Evolutionary conservation across 495 filamentous ascomycete genomes (phyloP), one percentile per base, ranked within the genome.

Genomic region (Halenospora varia): DNA sequence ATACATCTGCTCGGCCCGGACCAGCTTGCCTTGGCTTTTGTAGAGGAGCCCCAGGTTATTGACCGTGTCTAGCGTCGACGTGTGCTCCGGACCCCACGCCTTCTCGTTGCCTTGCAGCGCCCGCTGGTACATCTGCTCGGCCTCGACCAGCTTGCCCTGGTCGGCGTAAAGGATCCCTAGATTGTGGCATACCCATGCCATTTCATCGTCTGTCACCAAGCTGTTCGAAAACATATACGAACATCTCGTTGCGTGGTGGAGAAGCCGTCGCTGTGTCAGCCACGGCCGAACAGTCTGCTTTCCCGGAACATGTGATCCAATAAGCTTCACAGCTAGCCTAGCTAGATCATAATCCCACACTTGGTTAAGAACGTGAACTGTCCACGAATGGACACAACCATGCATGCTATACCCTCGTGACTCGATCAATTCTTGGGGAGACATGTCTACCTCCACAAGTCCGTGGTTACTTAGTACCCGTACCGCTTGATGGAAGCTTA

Each of bases 321-420:
- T 53, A 61, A 55, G 64, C 17, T 57, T 51, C 23, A 68, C n/a
- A 29, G 66, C 66, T 24, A 70, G 1, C 29, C 51, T 55, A 19
- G 68, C 67, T 39, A 69, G 24, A 41, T 58, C 51, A 42, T 46
- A 40, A 55, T 68, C 60, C 62, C 64, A 65, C 20, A 47, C 58
- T 46, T 64, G 3, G 53, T 72, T 74, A 1, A 74, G 48, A 40
- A 68, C 61, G 53, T 66, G 59, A 40, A 69, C 48, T 45, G 65
- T 70, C 72, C 70, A 75, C n/a, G 69, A 64, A 54, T 75, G 71
- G 55, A 73, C 66, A 46, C 70, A 73, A 19, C 64, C 57, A 62
- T 74, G 71, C 45, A 74, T 66, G 25, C 71, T 67, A 67, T 73
- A 74, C 29, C 70, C 69, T 52, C 50, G 10, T 23, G 67, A 71